Conservation (phyloP, 2,329 filamentous ascomycete species). For the Fonsecaea pugnacius region DNA sequence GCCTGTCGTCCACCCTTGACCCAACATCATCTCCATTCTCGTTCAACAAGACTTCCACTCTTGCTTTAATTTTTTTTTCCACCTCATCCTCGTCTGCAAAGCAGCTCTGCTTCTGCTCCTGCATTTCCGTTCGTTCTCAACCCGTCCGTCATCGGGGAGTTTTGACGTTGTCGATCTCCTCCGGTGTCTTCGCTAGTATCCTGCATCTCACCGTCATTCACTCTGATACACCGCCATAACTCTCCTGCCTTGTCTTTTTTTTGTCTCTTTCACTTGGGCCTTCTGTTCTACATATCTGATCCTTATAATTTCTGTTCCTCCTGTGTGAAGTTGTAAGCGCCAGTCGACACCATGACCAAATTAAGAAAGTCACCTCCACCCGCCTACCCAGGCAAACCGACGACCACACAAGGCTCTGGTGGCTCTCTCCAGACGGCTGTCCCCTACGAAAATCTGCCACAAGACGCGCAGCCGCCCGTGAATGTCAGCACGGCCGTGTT, state of each 20-base stretch:
- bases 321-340: not conserved
- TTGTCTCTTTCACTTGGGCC: not conserved
- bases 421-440: conserved; percentile 24
- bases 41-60: not conserved
- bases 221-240: not conserved
- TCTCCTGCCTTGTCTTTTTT: not conserved
- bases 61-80: not conserved
- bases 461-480: conserved; percentile 30
- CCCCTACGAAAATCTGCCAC: conserved; percentile 32
- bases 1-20: conserved; percentile 7
- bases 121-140: conserved; percentile 4
- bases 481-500: conserved; percentile 27
- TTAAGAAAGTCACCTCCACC: conserved; percentile 32
- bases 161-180: conserved; percentile 11
- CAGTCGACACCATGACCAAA: conserved; percentile 29
- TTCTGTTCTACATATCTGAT: not conserved
- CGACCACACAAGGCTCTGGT: conserved; percentile 13
- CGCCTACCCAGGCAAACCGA: conserved; percentile 22
- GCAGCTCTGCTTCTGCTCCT: not conserved
- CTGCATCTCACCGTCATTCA: not conserved
- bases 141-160: conserved; percentile 5
- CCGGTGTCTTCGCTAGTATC: not conserved
- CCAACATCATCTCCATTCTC: conserved; percentile 3
- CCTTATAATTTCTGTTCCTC: not conserved
- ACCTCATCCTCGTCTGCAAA: not conserved